phyloP scores from a whole-genome alignment of 1,139 yeast species.

The Yamadazyma mexicana region DNA sequence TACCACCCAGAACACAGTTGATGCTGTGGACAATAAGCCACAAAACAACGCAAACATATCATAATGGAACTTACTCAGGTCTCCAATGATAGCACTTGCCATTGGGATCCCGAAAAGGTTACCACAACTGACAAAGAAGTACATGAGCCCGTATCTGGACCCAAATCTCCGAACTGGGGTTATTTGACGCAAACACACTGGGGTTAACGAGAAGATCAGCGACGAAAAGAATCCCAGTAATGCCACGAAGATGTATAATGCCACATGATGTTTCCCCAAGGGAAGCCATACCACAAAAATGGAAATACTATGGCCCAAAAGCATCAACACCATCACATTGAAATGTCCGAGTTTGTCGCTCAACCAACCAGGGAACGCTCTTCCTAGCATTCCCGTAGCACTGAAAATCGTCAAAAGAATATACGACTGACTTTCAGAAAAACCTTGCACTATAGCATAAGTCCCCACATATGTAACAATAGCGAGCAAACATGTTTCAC shows the following conservation, averaged over 20 bases:
- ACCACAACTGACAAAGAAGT: constrained; percentile 40
- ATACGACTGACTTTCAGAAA: constrained; percentile 36
- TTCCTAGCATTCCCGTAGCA: constrained; percentile 39
- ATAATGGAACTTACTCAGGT: constrained; percentile 31
- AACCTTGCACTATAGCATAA: constrained; percentile 43
- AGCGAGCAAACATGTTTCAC: constrained; percentile 58
- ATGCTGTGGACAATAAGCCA: constrained; percentile 30
- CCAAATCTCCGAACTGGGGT: constrained; percentile 38
- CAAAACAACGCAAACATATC: constrained; percentile 36
- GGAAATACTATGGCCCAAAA: constrained; percentile 29
- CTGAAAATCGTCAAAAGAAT: constrained; percentile 39
- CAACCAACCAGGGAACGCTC: constrained; percentile 39
- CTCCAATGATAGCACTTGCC: constrained; percentile 43
- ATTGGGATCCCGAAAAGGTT: constrained; percentile 44
- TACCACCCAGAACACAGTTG: constrained; percentile 31
- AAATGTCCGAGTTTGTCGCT: constrained; percentile 40
- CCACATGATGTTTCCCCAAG: constrained; percentile 31
- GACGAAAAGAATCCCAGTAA: constrained; percentile 34
- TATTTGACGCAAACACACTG: constrained; percentile 41
- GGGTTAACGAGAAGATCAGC: constrained; percentile 33
- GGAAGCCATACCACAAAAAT: constrained; percentile 41
- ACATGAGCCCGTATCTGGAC: constrained; percentile 41
- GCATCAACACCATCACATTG: constrained; percentile 40
- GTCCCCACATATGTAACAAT: constrained; percentile 47
- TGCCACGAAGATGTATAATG: constrained; percentile 26